Evolutionary conservation across 148 eudicot genomes (phyloP), one percentile per base, ranked within the genome.

Genomic region (Chenopodium quinoa): DNA sequence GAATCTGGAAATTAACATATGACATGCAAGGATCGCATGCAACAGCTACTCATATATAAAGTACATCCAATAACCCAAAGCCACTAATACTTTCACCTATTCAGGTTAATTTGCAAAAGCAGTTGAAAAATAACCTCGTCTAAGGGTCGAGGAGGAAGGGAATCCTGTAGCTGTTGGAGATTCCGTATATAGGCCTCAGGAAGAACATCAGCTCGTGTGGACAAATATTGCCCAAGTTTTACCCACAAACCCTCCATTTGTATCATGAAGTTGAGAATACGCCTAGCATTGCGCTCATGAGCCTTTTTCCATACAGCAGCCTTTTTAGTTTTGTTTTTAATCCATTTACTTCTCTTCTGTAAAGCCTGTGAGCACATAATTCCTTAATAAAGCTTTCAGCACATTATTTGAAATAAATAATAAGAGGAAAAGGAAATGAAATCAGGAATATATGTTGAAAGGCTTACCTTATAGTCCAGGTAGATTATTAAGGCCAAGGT

Each of bases 171-270:
- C 90, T 93, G 97, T 89, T 84, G 90, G 81, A 96, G 89, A 73
- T 88, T 91, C 69, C 60, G 80, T 86, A 92, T 92, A 83, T 93
- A 96, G 52, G 99, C 93, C 75, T 88, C 88, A 19, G 99, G 99
- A 80, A 96, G 98, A 83, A 96, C 99, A 93, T 96, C 99, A 85
- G 99, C 99, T 83, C 99, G 99, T 65, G 99, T 93, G 37, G 99
- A 96, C 83, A 96, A 87, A 83, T 96, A 96, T 75, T 96, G 99
- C 82, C 99, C 99, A 65, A 96, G 88, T 87, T 96, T 96, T 76
- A 96, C 99, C 99, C 99, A 96, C 83, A 96, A 86, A 75, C 99
- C 99, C 86, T 96, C 99, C 88, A 96, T 83, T 86, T 93, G 93
- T 79, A 93, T 82, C 84, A 96, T 90, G 78, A 88, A 84, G 54